Base-by-base conservation (phyloP, 2,329 filamentous ascomycete species). In the Dactylellina haptotyla region DNA sequence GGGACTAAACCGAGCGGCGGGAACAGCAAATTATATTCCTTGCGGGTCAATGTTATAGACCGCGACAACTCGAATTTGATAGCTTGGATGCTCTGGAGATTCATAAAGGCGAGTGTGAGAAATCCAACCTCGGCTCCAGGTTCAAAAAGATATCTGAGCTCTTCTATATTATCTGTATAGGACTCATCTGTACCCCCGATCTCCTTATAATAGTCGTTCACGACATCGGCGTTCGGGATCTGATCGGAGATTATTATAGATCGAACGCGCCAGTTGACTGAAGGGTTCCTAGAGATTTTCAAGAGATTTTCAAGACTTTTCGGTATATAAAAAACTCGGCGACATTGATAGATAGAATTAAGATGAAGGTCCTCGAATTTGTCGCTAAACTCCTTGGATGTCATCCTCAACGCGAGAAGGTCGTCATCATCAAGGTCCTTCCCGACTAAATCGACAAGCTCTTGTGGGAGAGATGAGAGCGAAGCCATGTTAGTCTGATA, bases 361-460 rank as follows among this genome's bases (percentile, higher is more conserved):
- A 48, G 28, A 39, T 65, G 39, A 8, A 45, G 12, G 3, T 57
- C 61, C n/a, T 43, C 10, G 2, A 5, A 4, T 6, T 48, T 23
- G 16, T 25, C 9, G 23, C 48, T 57, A 16, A 65, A 37, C 2
- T 16, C 5, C 23, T 56, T 56, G n/a, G 18, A 65, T 5, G 61
- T 28, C 50, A 65, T 46, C 14, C 61, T 30, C 3, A 65, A 14
- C 8, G 50, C 50, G 6, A 65, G 20, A 3, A 65, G 16, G 28
- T 56, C 37, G n/a, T 65, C 50, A 26, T 65, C 58, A 30, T 64
- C 51, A 20, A 64, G 59, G 6, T 56, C 26, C 32, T 54, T 34
- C 14, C 48, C 51, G 18, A 64, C 28, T 6, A 54, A 39, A 3
- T 45, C 26, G 16, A 64, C 37, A 46, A 64, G 34, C 14, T 64